Percentiles rank a stretch among this genome's conserved stretches.
These are phyloP conservation scores for Isabelozyma pseudorhagii DNA, from an alignment of 805 yeast species.

Conservation along the genomic window DNA sequence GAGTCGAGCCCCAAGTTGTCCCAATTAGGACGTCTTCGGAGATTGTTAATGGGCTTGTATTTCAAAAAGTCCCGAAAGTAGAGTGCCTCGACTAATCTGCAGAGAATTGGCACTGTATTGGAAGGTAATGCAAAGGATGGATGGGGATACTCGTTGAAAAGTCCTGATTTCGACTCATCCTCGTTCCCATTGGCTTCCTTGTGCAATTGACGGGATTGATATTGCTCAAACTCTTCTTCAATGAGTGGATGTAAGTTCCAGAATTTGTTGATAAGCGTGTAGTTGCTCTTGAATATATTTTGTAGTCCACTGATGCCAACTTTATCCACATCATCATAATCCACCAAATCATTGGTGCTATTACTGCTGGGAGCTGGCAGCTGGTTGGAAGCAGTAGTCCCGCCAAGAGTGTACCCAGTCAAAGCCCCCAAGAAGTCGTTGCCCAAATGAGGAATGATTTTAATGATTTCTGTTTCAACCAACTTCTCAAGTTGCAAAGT, in stretches of 20 bases:
- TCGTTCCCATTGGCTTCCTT: slow-evolving; percentile 5
- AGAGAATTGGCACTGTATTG: slow-evolving; percentile 66
- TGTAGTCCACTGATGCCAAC: slow-evolving; percentile 31
- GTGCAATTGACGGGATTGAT: no score
- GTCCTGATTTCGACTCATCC: not conserved
- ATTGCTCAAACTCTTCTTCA: slow-evolving; percentile 20
- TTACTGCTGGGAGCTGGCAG: not conserved
- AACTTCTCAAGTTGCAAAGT: slow-evolving; percentile 47
- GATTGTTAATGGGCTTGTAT: slow-evolving; percentile 36
- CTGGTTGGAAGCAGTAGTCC: slow-evolving; percentile 6
- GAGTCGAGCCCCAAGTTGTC: slow-evolving; percentile 37
- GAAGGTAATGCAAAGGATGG: slow-evolving; percentile 75
- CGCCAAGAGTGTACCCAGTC: slow-evolving; percentile 7
- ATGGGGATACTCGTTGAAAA: slow-evolving; percentile 37
- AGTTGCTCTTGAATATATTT: slow-evolving; percentile 28
- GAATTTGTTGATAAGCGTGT: slow-evolving; percentile 37
- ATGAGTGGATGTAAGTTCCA: slow-evolving; percentile 47
- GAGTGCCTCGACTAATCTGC: slow-evolving; percentile 68
- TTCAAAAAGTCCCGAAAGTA: slow-evolving; percentile 52
- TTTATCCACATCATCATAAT: slow-evolving; percentile 11
- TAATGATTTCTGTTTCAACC: slow-evolving; percentile 46
- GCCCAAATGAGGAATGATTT: slow-evolving; percentile 17
- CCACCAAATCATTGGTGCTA: not conserved
- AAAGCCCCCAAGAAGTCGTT: slow-evolving; percentile 22
- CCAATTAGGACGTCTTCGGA: slow-evolving; percentile 42